Percentiles rank a stretch among this genome's conserved stretches.
Conservation (phyloP, 805 yeast species). For the Geotrichum ghanense region DNA sequence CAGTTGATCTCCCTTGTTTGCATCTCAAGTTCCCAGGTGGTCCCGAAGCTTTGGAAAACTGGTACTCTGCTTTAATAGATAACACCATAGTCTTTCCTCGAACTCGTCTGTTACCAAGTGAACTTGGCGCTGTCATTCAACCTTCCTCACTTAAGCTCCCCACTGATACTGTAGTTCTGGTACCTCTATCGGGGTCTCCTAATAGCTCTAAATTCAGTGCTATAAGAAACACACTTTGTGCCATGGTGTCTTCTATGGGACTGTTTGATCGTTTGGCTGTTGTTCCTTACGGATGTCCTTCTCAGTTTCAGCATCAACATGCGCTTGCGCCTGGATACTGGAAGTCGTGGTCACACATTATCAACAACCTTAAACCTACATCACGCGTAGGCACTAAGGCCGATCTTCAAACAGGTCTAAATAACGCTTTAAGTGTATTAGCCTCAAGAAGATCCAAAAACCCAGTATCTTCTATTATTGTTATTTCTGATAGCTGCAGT, state of each 20-base stretch:
- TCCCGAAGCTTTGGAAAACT: conserved; percentile 4
- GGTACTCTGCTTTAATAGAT: conserved; percentile 11
- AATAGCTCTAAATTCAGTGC: conserved; percentile 5
- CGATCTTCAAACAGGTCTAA: conserved; percentile 1
- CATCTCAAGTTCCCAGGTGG: conserved; percentile 5
- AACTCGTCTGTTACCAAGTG: background rate
- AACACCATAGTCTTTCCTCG: conserved; percentile 2
- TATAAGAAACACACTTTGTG: conserved; percentile 1
- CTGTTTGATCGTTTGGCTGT: conserved; percentile 10
- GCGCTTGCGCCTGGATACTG: background rate
- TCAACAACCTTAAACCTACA: background rate
- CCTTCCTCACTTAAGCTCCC: conserved; percentile 4
- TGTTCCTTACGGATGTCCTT: conserved; percentile 7
- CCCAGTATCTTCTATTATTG: background rate
- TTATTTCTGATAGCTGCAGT: background rate
- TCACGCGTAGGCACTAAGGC: conserved; percentile 5
- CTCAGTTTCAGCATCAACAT: background rate
- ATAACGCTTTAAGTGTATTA: conserved; percentile 6
- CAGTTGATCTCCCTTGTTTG: conserved; percentile 7
- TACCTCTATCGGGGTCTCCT: conserved; percentile 8
- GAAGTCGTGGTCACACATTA: background rate
- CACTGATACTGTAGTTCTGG: conserved; percentile 8
- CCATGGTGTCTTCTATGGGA: conserved; percentile 5
- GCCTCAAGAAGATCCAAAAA: conserved; percentile 4
- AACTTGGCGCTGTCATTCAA: background rate